Base-by-base conservation (phyloP, 1,284 basidiomycete genomes). In the Cutaneotrichosporon mucoides region DNA sequence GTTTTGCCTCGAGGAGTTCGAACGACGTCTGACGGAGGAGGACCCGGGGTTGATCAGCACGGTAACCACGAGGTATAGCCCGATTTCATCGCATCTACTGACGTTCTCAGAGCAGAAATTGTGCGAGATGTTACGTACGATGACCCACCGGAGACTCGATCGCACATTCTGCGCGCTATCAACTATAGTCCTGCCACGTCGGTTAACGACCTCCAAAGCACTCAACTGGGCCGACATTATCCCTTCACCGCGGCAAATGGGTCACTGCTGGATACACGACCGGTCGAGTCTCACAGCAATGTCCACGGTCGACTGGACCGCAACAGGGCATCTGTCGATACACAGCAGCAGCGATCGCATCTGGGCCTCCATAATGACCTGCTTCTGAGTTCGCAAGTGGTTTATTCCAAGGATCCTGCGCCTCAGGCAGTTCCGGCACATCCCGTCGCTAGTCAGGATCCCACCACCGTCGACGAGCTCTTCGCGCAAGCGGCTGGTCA, bases 41-140 rank as follows among this genome's bases (percentile, higher is more conserved):
- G 70, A 72, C 4, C 24, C 24, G 24, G 71, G 66, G 0, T 67
- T 66, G 2, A 52, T 69, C 3, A 67, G 72, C 16, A 60, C 66
- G 16, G 48, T 70, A 5, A 60, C 71, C 51, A 75, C 72, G 6
- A 63, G 64, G 73, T 75, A 36, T 59, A 70, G 65, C 8, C 4
- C 12, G 16, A n/a, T 13, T 24, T 24, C 24, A 24, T 24, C 24
- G 24, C 24, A 24, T 24, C 24, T 24, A 24, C 24, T 24, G 24
- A 48, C 46, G 10, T 15, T 11, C 10, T 9, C 33, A 48, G 46
- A 34, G 46, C 24, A n/a, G 46, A 48, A 34, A 6, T 48, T 10
- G 46, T n/a, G 3, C 46, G 56, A 1, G 56, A 57, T 36, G 40
- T 35, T 33, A 35, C 65, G 1, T 55, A 56, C 24, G 54, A 54